Conservation (phyloP, 495 filamentous ascomycete genomes). For the Talaromyces adpressus region DNA sequence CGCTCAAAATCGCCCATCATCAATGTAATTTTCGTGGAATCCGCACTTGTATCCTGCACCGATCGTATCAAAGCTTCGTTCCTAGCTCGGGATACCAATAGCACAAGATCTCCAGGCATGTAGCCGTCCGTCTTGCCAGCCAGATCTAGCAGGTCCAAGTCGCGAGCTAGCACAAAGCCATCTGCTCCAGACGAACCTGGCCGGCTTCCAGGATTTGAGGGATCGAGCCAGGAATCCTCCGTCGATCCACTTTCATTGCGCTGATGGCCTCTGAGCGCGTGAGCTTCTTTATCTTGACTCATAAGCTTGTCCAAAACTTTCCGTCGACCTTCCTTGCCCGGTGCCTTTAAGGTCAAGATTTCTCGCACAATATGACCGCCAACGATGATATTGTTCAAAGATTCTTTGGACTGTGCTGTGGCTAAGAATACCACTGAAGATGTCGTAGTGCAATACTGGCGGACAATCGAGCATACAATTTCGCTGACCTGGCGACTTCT, state of each 20-base stretch:
- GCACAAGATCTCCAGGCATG: conserved; percentile 88
- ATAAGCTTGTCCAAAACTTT: conserved; percentile 66
- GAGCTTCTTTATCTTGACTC: conserved; percentile 31
- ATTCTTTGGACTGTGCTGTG: conserved; percentile 90
- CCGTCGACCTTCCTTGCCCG: conserved; percentile 84
- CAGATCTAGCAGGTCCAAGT: conserved; percentile 88
- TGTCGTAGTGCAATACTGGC: conserved; percentile 68
- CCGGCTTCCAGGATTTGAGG: conserved; percentile 39
- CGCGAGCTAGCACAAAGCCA: conserved; percentile 59
- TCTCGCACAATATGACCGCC: conserved; percentile 76
- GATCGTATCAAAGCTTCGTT: conserved; percentile 86
- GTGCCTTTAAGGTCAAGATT: conserved; percentile 77
- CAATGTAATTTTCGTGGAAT: conserved; percentile 49
- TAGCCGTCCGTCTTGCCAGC: conserved; percentile 93
- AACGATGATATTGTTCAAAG: conserved; percentile 70
- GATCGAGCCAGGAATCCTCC: conserved; percentile 67
- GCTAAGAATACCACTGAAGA: conserved; percentile 79
- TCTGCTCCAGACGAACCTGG: conserved; percentile 44
- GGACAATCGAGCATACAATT: conserved; percentile 71
- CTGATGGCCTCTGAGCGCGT: conserved; percentile 29
- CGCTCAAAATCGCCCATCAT: conserved; percentile 66
- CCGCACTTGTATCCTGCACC: conserved; percentile 28
- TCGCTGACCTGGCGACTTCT: conserved; percentile 91
- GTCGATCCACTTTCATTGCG: conserved; percentile 30
- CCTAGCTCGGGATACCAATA: conserved; percentile 79